A percentile compares a stretch with the other conserved stretches of the same genome.
Evolutionary conservation across 306 rosid genomes (phyloP).

Genomic region (Begonia fuchsioides): DNA sequence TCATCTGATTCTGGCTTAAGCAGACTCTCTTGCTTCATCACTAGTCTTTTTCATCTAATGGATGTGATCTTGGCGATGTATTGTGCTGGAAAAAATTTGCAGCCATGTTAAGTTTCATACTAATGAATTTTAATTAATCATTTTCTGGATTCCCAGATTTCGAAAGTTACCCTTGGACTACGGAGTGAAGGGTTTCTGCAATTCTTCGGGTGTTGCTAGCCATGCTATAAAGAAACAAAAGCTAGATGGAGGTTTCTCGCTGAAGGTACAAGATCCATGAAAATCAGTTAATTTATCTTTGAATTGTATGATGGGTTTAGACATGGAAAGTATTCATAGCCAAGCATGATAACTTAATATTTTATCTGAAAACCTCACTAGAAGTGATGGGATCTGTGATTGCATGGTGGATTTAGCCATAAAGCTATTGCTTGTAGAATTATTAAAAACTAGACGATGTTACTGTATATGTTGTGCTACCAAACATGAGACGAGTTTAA

Average conservation of each 20-base stretch:
- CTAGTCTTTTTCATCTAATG: too few species aligned
- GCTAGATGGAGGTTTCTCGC: slow-evolving; percentile 69
- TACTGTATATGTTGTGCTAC: neutral
- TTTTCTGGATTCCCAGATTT: slow-evolving; percentile 26
- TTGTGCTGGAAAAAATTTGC: neutral
- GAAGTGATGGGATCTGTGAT: neutral
- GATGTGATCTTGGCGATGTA: too few species aligned
- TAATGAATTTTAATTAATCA: slow-evolving; percentile 4
- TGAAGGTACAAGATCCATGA: slow-evolving; percentile 37
- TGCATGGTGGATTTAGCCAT: too few species aligned
- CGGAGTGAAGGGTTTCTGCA: slow-evolving; percentile 33
- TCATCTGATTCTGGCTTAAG: neutral
- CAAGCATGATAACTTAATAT: neutral
- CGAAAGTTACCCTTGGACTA: slow-evolving; percentile 34
- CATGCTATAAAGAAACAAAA: slow-evolving; percentile 89
- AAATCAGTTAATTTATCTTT: slow-evolving; percentile 1
- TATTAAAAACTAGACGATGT: neutral
- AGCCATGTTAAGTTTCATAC: neutral
- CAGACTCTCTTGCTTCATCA: neutral
- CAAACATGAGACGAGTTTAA: slow-evolving; percentile 2
- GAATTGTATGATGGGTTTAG: neutral
- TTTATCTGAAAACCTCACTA: neutral
- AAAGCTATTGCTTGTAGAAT: too few species aligned
- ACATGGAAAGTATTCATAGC: too few species aligned
- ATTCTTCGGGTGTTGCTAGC: slow-evolving; percentile 43